phyloP scores from a whole-genome alignment of 306 rosid genomes.

The Prunus fruticosa region DNA sequence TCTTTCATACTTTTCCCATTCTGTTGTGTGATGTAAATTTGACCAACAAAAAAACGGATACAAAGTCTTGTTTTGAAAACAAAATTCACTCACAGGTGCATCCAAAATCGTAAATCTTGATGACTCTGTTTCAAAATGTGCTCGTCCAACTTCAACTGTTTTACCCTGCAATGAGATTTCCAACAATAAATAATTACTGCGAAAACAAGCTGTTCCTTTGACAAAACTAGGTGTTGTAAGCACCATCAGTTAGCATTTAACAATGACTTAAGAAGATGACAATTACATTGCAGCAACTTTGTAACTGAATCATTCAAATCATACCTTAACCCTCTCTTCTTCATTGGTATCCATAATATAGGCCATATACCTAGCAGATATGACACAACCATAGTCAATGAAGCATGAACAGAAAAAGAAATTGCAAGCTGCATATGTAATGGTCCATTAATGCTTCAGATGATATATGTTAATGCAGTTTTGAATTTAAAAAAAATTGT shows the following conservation, averaged over 20 bases:
- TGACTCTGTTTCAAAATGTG: slow-evolving; percentile 89
- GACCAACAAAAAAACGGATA: not conserved
- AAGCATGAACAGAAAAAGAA: not conserved
- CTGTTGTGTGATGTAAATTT: not conserved
- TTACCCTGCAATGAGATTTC: slow-evolving; percentile 62
- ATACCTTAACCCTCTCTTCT: slow-evolving; percentile 92
- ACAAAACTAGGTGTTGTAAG: not conserved
- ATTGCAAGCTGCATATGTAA: not conserved
- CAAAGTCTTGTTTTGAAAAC: not conserved
- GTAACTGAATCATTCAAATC: not conserved
- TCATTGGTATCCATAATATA: slow-evolving; percentile 99
- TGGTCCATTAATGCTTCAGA: not conserved
- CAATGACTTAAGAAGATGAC: not conserved
- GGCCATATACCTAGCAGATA: slow-evolving; percentile 88
- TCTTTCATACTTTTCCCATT: too few species aligned
- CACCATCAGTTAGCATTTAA: not conserved
- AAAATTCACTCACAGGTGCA: slow-evolving; percentile 79
- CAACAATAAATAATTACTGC: not conserved
- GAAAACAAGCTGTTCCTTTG: not conserved
- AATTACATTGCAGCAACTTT: not conserved
- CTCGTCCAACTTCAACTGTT: slow-evolving; percentile 99
- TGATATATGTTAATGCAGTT: not conserved
- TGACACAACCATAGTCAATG: slow-evolving; percentile 2
- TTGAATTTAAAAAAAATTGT: not conserved
- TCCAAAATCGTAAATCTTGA: slow-evolving; percentile 92